Evolutionary conservation across 176 grass and related monocot genomes (phyloP).

Genomic region (sorghum (Sorghum bicolor)): Sorghum_bicolor_NCBIv3 NC_012875.2:49048501-49049000

Average conservation of each 20-base stretch:
- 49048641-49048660: no score
- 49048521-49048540: no score
- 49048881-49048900: conserved; percentile 7
- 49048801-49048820: conserved; percentile 1
- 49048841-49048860: background rate
- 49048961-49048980: conserved; percentile 32
- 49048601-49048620: no score
- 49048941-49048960: background rate
- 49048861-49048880: background rate
- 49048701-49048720: background rate
- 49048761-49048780: background rate
- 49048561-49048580: no score
- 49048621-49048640: no score
- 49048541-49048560: no score
- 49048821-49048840: background rate
- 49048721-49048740: background rate
- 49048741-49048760: background rate
- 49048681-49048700: no score
- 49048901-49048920: background rate
- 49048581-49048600: no score
- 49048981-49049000: conserved; percentile 20
- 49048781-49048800: background rate
- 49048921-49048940: conserved; percentile 42
- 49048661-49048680: background rate
- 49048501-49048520: no score